Base-by-base conservation (phyloP, 73 alveolate species). In the Uronychia setigera region DNA sequence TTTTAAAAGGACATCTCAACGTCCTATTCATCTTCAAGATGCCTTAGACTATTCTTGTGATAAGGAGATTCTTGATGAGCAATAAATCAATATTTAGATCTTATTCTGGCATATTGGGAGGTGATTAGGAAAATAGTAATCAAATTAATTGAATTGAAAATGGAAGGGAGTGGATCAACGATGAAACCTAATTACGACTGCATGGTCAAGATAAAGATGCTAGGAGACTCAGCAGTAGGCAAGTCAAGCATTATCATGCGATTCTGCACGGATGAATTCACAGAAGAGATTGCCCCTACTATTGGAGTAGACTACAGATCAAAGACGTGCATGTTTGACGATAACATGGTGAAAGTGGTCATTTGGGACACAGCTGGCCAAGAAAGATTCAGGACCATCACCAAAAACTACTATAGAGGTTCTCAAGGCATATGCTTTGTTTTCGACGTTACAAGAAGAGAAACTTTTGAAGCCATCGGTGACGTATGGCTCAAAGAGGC, bases 361-460 rank as follows among this genome's bases (percentile, higher is more conserved):
- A 84, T 89, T 79, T 94, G 96, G 94, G 98, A 94, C 79, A 94
- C 98, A 29, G 92, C 97, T 35, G 98, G 98, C 28, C 92, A 90
- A 67, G 98, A 94, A 84, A 80, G 98, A 31, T 94, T 87, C 86
- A 60, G 97, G 59, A 74, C 98, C 0, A 88, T 94, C 19, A 87
- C 96, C 0, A 80, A 93, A 0, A 83, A 87, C 34, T 87, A 91
- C 82, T 85, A 85, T 77, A 78, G 95, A 79, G 93, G 88, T 0
- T 90, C 95, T 1, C 93, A 94, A 59, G 96, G 95, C 0, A 84
- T 91, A n/a, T 85, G 83, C 31, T 57, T 89, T 5, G 92, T 84
- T 19, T 92, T 77, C 85, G 97, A 92, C 74, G 89, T 92, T 60
- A 89, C 95, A 26, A 80, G 84, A 19, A 85, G 84, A 59, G 92